phyloP scores from a whole-genome alignment of 805 yeast genomes.

The Cyberlindnera nakhonratchasimensis region DNA sequence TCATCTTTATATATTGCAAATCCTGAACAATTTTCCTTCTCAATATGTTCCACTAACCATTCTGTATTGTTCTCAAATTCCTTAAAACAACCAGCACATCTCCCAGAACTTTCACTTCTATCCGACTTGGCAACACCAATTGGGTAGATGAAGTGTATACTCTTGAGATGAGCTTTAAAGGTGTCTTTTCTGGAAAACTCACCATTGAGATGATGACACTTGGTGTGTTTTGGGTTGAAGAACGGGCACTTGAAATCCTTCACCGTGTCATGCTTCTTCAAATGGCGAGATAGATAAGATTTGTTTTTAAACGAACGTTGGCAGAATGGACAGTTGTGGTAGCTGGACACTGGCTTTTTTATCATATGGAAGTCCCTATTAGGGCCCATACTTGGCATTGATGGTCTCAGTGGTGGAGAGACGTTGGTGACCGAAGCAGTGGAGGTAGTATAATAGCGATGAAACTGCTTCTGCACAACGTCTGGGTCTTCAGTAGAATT shows the following conservation, averaged over 20 bases:
- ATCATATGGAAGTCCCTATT: conserved; percentile 5
- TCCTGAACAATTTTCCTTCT: conserved; percentile 47
- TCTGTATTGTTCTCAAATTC: conserved; percentile 57
- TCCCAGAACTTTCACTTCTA: conserved; percentile 54
- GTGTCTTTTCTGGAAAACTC: conserved; percentile 78
- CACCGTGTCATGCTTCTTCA: conserved; percentile 71
- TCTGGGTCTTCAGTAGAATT: not conserved
- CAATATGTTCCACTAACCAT: conserved; percentile 67
- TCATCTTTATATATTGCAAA: conserved; percentile 16
- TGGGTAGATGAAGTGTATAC: conserved; percentile 75
- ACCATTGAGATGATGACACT: conserved; percentile 64
- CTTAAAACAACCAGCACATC: conserved; percentile 64
- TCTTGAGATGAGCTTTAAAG: conserved; percentile 72
- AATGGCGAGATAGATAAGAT: conserved; percentile 79
- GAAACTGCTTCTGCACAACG: conserved; percentile 17
- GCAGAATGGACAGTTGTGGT: conserved; percentile 58
- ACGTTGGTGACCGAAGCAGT: not conserved
- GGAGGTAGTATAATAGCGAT: conserved; percentile 20
- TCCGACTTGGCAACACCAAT: conserved; percentile 65
- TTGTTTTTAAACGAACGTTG: conserved; percentile 67
- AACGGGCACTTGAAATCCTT: conserved; percentile 84
- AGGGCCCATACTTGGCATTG: conserved; percentile 5
- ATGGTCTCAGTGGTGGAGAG: conserved; percentile 11
- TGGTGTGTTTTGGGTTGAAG: conserved; percentile 36
- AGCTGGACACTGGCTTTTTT: conserved; percentile 5